phyloP scores from a whole-genome alignment of 108 stramenopile species.

The Cyclotella cryptica region DNA sequence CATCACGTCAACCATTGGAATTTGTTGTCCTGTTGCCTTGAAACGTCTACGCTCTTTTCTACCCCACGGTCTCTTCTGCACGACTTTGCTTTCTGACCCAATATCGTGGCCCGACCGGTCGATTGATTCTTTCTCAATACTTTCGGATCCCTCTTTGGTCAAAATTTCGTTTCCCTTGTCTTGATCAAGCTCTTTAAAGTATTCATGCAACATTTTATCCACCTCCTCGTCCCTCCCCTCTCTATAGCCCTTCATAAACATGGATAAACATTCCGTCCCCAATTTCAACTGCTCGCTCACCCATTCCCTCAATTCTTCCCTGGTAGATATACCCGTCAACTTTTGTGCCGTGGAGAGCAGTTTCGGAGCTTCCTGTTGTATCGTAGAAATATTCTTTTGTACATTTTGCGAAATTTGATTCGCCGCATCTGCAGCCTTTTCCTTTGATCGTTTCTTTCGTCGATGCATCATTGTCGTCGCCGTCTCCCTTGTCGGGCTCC shows the following conservation, averaged over 20 bases:
- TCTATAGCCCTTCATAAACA: conserved; percentile 90
- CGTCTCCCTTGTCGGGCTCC: conserved; percentile 17
- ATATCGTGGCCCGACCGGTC: background rate
- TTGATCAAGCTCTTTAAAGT: conserved; percentile 73
- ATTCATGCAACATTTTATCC: conserved; percentile 83
- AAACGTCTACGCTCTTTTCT: conserved; percentile 25
- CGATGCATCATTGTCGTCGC: conserved; percentile 18
- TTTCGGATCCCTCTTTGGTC: background rate
- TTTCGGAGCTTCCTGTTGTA: conserved; percentile 51
- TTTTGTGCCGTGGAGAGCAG: conserved; percentile 62
- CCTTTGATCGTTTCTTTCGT: conserved; percentile 16
- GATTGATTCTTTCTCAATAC: background rate
- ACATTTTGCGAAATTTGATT: conserved; percentile 58
- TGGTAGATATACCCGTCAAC: conserved; percentile 67
- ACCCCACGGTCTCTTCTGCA: conserved; percentile 37
- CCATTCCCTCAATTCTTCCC: conserved; percentile 66
- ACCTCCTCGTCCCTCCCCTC: conserved; percentile 85
- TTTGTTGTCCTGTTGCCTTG: too few species aligned
- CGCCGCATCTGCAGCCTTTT: conserved; percentile 36
- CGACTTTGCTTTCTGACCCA: background rate
- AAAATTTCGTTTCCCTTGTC: conserved; percentile 1
- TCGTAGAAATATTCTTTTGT: conserved; percentile 59
- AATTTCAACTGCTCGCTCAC: conserved; percentile 71
- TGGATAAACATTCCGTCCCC: conserved; percentile 65
- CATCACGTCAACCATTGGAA: too few species aligned